Evolutionary conservation across 306 rosid genomes (phyloP).

Genomic region (Casuarina equisetifolia): DNA sequence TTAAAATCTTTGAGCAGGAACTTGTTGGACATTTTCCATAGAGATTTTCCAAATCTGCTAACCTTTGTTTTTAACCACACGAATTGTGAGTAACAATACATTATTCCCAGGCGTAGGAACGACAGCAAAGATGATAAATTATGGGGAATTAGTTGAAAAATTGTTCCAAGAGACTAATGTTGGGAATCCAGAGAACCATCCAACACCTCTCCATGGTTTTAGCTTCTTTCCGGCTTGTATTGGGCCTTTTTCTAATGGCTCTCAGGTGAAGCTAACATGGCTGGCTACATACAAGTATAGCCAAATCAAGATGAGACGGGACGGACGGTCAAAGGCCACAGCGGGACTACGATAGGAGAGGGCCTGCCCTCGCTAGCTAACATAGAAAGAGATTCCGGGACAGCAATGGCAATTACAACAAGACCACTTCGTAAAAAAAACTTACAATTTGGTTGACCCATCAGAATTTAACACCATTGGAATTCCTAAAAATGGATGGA

Average conservation of each 20-base stretch:
- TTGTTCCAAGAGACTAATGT: conserved; percentile 46
- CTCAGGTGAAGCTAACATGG: background rate
- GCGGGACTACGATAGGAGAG: too few species aligned
- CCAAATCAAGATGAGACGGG: background rate
- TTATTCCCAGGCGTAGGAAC: too few species aligned
- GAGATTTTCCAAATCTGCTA: conserved; percentile 31
- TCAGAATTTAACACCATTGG: conserved; percentile 29
- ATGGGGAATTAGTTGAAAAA: conserved; percentile 37
- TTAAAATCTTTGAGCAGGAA: conserved; percentile 17
- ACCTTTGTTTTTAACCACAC: conserved; percentile 30
- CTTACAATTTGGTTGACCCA: conserved; percentile 39
- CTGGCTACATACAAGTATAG: background rate
- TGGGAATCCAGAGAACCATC: conserved; percentile 43
- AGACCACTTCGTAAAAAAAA: background rate
- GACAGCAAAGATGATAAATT: too few species aligned
- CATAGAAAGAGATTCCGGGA: too few species aligned
- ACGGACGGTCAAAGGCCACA: too few species aligned
- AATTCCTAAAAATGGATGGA: conserved; percentile 46
- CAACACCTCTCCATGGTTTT: conserved; percentile 51
- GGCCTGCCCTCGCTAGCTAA: too few species aligned
- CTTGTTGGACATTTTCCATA: conserved; percentile 28
- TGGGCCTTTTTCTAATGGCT: background rate
- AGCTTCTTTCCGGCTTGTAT: conserved; percentile 41
- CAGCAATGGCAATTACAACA: too few species aligned
- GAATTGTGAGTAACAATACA: too few species aligned